These are phyloP conservation scores for Paratrypanosoma confusum DNA, from an alignment of 208 protist genomes.

Conservation along the genomic window DNA sequence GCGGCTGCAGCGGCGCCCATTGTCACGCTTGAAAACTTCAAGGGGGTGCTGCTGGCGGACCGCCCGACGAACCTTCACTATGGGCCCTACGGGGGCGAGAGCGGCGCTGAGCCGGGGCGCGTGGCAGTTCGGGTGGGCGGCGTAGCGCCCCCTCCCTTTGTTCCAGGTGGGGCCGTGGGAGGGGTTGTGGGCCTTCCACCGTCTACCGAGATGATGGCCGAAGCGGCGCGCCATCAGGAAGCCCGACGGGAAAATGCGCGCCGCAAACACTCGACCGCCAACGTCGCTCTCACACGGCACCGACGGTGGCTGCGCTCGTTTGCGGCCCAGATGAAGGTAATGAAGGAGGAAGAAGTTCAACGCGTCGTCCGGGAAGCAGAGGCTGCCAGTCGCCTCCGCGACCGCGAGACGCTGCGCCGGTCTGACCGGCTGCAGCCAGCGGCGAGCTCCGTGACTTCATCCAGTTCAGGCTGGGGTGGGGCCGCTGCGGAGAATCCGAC, in stretches of 20 bases:
- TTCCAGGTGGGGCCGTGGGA: conserved; percentile 43
- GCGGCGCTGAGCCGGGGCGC: conserved; percentile 1
- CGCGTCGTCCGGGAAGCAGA: conserved; percentile 52
- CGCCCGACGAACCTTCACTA: conserved; percentile 33
- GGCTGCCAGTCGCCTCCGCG: conserved; percentile 26
- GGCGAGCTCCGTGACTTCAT: no score
- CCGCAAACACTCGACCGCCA: conserved; percentile 28
- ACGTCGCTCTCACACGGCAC: conserved; percentile 49
- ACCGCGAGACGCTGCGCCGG: conserved; percentile 16
- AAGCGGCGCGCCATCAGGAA: conserved; percentile 29
- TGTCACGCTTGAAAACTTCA: conserved; percentile 84
- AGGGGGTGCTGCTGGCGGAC: conserved; percentile 83
- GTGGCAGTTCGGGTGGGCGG: conserved; percentile 1
- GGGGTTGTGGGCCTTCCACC: conserved; percentile 50
- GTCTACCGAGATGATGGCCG: conserved; percentile 34
- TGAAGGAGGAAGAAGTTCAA: conserved; percentile 62
- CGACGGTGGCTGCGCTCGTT: conserved; percentile 79
- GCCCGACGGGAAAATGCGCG: conserved; percentile 40
- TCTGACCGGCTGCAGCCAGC: conserved; percentile 8
- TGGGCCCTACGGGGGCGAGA: conserved; percentile 6
- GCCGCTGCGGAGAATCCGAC: no score
- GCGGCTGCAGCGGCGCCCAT: conserved; percentile 10
- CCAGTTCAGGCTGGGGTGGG: no score
- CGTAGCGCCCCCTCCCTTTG: conserved; percentile 22
- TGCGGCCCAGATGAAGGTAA: conserved; percentile 60